Evolutionary conservation across 495 filamentous ascomycete genomes (phyloP).

Genomic region (Neurospora tetraspora): DNA sequence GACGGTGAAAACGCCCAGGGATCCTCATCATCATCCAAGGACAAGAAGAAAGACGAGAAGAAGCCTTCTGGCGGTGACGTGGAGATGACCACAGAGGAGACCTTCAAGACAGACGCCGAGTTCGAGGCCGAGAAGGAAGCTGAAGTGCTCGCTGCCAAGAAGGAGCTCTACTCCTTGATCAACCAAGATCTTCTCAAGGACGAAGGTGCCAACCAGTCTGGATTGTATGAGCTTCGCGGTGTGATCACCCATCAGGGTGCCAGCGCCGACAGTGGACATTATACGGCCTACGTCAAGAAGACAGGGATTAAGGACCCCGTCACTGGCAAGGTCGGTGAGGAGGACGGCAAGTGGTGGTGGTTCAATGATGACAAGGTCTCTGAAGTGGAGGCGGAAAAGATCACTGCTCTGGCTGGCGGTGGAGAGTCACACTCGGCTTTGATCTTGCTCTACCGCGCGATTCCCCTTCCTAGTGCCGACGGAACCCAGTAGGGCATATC

Average conservation of each 20-base stretch:
- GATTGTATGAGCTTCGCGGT: conserved; percentile 87
- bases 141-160: conserved; percentile 64
- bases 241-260: conserved; percentile 97
- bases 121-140: conserved; percentile 75
- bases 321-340: conserved; percentile 60
- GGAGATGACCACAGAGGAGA: conserved; percentile 49
- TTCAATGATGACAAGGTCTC: conserved; percentile 98
- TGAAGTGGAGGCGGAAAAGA: conserved; percentile 85
- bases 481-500: conserved; percentile 13
- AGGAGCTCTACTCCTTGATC: conserved; percentile 69
- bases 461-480: conserved; percentile 46
- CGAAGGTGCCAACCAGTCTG: conserved; percentile 78
- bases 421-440: conserved; percentile 95
- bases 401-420: conserved; percentile 80
- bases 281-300: conserved; percentile 97
- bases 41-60: conserved; percentile 30
- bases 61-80: conserved; percentile 44
- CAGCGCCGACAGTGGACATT: conserved; percentile 94
- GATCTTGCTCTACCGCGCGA: conserved; percentile 84
- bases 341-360: conserved; percentile 98
- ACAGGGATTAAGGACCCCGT: conserved; percentile 52
- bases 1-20: conserved; percentile 11
- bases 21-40: conserved; percentile 13
- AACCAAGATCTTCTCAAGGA: conserved; percentile 61
- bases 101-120: conserved; percentile 86